These are phyloP conservation scores for Huntiella decipiens DNA, from an alignment of 2,329 filamentous ascomycete species.

Conservation along the genomic window DNA sequence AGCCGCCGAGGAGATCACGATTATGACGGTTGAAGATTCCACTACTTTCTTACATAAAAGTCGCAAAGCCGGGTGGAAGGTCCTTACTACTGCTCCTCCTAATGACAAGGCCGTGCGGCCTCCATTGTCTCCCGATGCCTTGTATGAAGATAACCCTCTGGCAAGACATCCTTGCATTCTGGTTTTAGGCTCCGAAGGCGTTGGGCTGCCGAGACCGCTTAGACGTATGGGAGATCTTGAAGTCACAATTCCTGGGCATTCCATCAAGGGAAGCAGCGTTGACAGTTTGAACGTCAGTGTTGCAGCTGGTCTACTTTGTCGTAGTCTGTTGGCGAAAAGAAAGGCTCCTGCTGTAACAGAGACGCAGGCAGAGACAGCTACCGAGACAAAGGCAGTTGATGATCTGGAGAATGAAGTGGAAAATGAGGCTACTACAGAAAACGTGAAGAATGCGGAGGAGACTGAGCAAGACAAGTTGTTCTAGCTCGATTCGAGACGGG, in stretches of 20 bases:
- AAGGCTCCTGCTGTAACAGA: background rate
- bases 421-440: too few relatives aligned
- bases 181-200: constrained; percentile 66
- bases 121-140: constrained; percentile 16
- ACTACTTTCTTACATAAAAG: constrained; percentile 51
- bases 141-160: constrained; percentile 28
- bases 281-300: constrained; percentile 92
- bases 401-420: too few relatives aligned
- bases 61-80: constrained; percentile 54
- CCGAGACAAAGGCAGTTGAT: too few relatives aligned
- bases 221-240: constrained; percentile 46
- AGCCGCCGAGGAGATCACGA: constrained; percentile 59
- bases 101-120: constrained; percentile 15
- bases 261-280: constrained; percentile 32
- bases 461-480: too few relatives aligned
- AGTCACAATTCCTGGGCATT: constrained; percentile 43
- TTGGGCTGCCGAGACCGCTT: constrained; percentile 48
- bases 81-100: constrained; percentile 54
- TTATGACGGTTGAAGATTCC: constrained; percentile 52
- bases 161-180: constrained; percentile 49
- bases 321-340: constrained; percentile 30
- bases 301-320: constrained; percentile 58
- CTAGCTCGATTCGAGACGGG: too few relatives aligned
- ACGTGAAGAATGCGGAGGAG: too few relatives aligned
- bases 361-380: too few relatives aligned